Base-by-base conservation (phyloP, 1,284 basidiomycete genomes). In the Sanguinoderma infundibulare region DNA sequence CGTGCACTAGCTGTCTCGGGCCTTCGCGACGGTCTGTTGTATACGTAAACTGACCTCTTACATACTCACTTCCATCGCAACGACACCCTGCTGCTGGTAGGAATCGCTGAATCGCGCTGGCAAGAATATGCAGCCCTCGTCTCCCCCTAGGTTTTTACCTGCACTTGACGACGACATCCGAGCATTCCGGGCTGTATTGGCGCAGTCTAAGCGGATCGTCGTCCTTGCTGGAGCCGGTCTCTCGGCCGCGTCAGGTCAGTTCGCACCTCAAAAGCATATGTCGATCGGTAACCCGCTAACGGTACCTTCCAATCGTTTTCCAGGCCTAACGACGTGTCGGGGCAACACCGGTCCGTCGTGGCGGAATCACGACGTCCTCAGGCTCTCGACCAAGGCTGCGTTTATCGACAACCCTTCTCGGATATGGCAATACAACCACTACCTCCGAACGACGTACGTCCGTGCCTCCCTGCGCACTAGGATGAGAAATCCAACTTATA, bases 371-470 rank as follows among this genome's bases (percentile, higher is more conserved):
- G 78, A 87, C 67, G 81, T 82, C 6, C 80, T 80, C 59, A 74
- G 73, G 24, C 75, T 89, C 5, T 85, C 85, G 20, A 86, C 84
- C 36, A 83, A 82, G 2, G 75, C 80, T 63, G 85, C 81, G 1
- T 87, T 87, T 70, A 65, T 66, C 15, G 72, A 76, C 44, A 78
- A 85, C 66, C 85, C 84, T 1, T 78, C 77, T 34, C 74, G 78
- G 3, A 80, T 83, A 9, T 88, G 85, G 87, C 83, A 85, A 64
- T 87, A 87, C 69, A 87, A 84, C 63, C 85, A 87, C 67, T 81
- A 81, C 63, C 73, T 85, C 51, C 74, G 85, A 55, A 76, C 81
- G 61, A 74, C 70, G 83, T 86, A 44, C 3, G 42, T 24, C 10
- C 5, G 22, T 24, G 81, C 34, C 59, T 80, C 28, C 76, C 79